A percentile compares a stretch with the other conserved stretches of the same genome.
Evolutionary conservation across 2,329 filamentous ascomycete genomes (phyloP).

Genomic region (Nemania bipapillata): DNA sequence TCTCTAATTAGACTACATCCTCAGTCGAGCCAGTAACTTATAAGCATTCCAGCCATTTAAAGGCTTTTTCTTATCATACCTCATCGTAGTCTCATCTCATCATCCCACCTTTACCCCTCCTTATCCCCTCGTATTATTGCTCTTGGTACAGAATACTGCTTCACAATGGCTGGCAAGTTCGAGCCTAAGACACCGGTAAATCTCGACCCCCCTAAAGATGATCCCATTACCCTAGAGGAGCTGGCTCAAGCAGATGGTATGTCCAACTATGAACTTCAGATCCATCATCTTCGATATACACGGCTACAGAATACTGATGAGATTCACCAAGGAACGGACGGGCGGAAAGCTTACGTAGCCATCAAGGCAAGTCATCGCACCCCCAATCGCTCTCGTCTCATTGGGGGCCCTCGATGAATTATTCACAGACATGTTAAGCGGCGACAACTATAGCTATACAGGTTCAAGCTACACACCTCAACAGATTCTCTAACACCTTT

Average conservation of each 20-base stretch:
- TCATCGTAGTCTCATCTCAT: not conserved
- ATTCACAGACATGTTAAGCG: not conserved
- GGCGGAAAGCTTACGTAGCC: slow-evolving; percentile 73
- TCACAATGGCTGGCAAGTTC: slow-evolving; percentile 72
- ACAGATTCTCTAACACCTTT: slow-evolving; percentile 20
- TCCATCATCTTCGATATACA: not conserved
- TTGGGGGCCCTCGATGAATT: slow-evolving; percentile 41
- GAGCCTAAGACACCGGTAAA: slow-evolving; percentile 80
- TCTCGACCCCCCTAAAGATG: slow-evolving; percentile 85
- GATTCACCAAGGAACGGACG: slow-evolving; percentile 67
- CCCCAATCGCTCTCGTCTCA: slow-evolving; percentile 43
- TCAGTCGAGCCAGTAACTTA: not conserved
- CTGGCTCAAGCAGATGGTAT: slow-evolving; percentile 85
- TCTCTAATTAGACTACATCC: slow-evolving; percentile 6
- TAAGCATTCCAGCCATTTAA: not conserved
- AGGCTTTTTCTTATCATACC: not conserved
- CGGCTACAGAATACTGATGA: slow-evolving; percentile 13
- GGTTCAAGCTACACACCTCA: not conserved
- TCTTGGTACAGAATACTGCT: too few relatives aligned
- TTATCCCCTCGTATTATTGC: slow-evolving; percentile 12
- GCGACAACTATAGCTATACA: not conserved
- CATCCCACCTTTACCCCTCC: not conserved
- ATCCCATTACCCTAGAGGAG: slow-evolving; percentile 82
- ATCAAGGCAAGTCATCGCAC: slow-evolving; percentile 68
- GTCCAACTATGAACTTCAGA: slow-evolving; percentile 49